Conservation (phyloP, 345 rosid genomes). For the Rhodomyrtus tomentosa region DNA sequence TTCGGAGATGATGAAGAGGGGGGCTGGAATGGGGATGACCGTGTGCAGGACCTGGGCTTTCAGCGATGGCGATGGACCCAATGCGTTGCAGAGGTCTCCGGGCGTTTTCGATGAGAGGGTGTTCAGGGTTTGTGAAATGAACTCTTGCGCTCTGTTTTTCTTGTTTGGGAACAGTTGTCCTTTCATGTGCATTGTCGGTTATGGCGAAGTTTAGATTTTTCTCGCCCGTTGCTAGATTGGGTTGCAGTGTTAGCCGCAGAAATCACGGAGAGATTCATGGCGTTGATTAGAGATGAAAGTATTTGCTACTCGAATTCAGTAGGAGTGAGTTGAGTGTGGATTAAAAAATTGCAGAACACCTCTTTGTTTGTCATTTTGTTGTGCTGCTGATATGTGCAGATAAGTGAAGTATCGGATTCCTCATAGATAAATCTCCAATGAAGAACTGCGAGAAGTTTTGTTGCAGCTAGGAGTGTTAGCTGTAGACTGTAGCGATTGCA, state of each 20-base stretch:
- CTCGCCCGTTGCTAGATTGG: background rate
- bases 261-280: background rate
- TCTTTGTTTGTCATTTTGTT: background rate
- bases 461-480: background rate
- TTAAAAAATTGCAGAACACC: background rate
- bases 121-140: slow-evolving; percentile 12
- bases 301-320: background rate
- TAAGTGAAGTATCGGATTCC: background rate
- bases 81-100: slow-evolving; percentile 33
- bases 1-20: slow-evolving; percentile 15
- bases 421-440: background rate
- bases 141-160: background rate
- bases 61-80: slow-evolving; percentile 24
- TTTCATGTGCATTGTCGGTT: background rate
- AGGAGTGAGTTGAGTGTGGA: background rate
- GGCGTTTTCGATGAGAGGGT: slow-evolving; percentile 33
- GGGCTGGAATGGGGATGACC: slow-evolving; percentile 29
- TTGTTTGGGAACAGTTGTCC: background rate
- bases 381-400: background rate
- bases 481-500: background rate
- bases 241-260: background rate
- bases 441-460: background rate
- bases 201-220: background rate
- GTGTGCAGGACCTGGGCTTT: slow-evolving; percentile 51
- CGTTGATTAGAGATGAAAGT: background rate